These are phyloP conservation scores for Calvatia gigantea DNA, from an alignment of 768 basidiomycete species.

Conservation along the genomic window DNA sequence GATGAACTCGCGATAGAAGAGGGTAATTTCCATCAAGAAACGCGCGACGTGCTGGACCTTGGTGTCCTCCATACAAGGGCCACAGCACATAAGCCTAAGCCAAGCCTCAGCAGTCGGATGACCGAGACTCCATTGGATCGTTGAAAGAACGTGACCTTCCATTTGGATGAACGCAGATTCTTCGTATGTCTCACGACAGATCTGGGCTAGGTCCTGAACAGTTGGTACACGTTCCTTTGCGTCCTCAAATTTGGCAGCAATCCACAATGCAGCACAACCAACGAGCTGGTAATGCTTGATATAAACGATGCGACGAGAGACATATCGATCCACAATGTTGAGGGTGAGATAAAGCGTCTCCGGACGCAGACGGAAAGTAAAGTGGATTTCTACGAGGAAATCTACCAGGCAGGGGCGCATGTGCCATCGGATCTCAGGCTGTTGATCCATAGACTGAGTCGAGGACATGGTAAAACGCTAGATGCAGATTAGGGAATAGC, in stretches of 20 bases:
- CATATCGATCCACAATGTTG: slow-evolving; percentile 99
- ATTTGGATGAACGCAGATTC: slow-evolving; percentile 98
- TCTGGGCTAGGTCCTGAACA: slow-evolving; percentile 89
- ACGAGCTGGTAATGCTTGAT: slow-evolving; percentile 99
- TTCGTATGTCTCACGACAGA: slow-evolving; percentile 96
- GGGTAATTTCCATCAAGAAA: slow-evolving; percentile 98
- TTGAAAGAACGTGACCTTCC: slow-evolving; percentile 96
- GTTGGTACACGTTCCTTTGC: slow-evolving; percentile 98
- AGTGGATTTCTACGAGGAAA: slow-evolving; percentile 98
- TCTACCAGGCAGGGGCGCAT: slow-evolving; percentile 99
- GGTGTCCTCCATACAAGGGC: slow-evolving; percentile 73
- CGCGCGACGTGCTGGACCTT: slow-evolving; percentile 94
- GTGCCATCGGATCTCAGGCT: slow-evolving; percentile 98
- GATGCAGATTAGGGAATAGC: slow-evolving; percentile 13
- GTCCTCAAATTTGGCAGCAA: slow-evolving; percentile 98
- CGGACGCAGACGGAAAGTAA: slow-evolving; percentile 94
- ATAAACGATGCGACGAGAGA: slow-evolving; percentile 97
- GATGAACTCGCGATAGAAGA: slow-evolving; percentile 96
- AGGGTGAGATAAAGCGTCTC: slow-evolving; percentile 98
- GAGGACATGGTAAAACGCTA: slow-evolving; percentile 87
- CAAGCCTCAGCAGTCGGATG: slow-evolving; percentile 98
- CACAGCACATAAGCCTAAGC: slow-evolving; percentile 82
- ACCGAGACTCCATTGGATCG: slow-evolving; percentile 94
- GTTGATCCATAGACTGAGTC: slow-evolving; percentile 97
- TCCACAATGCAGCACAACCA: slow-evolving; percentile 98